Conservation (phyloP, 2,329 filamentous ascomycete genomes). For the Aspergillus spinulosporus region DNA sequence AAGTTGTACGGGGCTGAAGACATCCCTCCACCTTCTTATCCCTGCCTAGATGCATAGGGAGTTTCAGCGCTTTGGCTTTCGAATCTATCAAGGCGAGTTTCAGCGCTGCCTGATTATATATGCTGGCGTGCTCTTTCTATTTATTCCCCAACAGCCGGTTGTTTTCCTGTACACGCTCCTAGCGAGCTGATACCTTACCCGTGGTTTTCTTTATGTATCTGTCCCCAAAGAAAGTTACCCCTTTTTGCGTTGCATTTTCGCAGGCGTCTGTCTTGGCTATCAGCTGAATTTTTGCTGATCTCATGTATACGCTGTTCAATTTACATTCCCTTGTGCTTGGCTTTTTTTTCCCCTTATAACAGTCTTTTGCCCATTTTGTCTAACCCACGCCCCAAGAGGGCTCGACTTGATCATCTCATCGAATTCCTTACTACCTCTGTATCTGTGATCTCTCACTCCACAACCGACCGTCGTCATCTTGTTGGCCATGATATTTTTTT, state of each 20-base stretch:
- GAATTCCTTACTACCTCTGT: slow-evolving; percentile 19
- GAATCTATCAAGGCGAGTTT: slow-evolving; percentile 3
- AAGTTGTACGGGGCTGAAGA: neutral
- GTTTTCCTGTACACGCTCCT: slow-evolving; percentile 25
- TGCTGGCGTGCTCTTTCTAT: slow-evolving; percentile 9
- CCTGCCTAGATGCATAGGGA: slow-evolving; percentile 8
- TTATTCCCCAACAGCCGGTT: slow-evolving; percentile 11
- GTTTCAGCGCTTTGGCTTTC: neutral
- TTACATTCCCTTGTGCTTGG: slow-evolving; percentile 22
- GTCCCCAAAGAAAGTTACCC: slow-evolving; percentile 23
- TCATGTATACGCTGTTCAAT: slow-evolving; percentile 31
- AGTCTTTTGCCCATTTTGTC: slow-evolving; percentile 14
- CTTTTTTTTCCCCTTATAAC: slow-evolving; percentile 7
- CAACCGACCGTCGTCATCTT: slow-evolving; percentile 19
- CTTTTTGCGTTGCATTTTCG: slow-evolving; percentile 36
- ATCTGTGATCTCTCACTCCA: slow-evolving; percentile 18
- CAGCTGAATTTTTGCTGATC: slow-evolving; percentile 34
- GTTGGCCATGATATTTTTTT: slow-evolving; percentile 24
- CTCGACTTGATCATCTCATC: slow-evolving; percentile 21
- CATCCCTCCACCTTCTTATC: neutral
- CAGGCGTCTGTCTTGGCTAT: slow-evolving; percentile 40
- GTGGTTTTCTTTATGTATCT: slow-evolving; percentile 25
- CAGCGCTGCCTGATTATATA: slow-evolving; percentile 11
- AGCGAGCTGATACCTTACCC: slow-evolving; percentile 29
- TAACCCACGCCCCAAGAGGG: slow-evolving; percentile 20